Percentiles rank a stretch among this genome's conserved stretches.
phyloP scores from a whole-genome alignment of 306 rosid genomes.

The Betula pendula region DNA sequence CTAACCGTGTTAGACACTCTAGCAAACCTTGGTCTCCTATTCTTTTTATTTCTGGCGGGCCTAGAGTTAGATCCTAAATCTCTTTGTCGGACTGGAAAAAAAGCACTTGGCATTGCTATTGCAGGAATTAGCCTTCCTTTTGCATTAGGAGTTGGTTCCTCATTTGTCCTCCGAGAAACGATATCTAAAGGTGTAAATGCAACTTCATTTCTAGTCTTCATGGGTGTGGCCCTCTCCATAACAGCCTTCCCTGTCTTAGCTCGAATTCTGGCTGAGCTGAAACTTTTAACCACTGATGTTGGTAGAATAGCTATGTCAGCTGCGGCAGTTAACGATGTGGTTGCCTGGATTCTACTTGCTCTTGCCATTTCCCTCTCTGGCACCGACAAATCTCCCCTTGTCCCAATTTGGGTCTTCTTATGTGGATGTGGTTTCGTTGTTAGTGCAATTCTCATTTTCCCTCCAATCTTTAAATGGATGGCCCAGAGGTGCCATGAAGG shows the following conservation, averaged over 20 bases:
- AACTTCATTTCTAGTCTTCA: conserved; percentile 68
- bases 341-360: conserved; percentile 94
- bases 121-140: conserved; percentile 82
- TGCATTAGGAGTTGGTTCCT: conserved; percentile 75
- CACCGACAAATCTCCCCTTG: conserved; percentile 51
- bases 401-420: conserved; percentile 75
- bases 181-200: conserved; percentile 62
- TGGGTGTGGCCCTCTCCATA: conserved; percentile 90
- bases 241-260: conserved; percentile 93
- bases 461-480: conserved; percentile 70
- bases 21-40: conserved; percentile 82
- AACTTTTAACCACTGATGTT: conserved; percentile 75
- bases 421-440: conserved; percentile 60
- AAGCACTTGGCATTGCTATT: conserved; percentile 65
- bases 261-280: conserved; percentile 85
- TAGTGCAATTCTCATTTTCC: conserved; percentile 37
- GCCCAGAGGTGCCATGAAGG: conserved; percentile 64
- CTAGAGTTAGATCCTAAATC: conserved; percentile 72
- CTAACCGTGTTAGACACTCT: conserved; percentile 79
- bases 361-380: conserved; percentile 81
- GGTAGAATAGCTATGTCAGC: conserved; percentile 91
- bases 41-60: conserved; percentile 79
- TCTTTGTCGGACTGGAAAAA: conserved; percentile 62
- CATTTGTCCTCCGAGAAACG: conserved; percentile 56
- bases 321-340: conserved; percentile 88